Conservation (phyloP, 2,329 filamentous ascomycete species). For the Aspergillus sp. region DNA sequence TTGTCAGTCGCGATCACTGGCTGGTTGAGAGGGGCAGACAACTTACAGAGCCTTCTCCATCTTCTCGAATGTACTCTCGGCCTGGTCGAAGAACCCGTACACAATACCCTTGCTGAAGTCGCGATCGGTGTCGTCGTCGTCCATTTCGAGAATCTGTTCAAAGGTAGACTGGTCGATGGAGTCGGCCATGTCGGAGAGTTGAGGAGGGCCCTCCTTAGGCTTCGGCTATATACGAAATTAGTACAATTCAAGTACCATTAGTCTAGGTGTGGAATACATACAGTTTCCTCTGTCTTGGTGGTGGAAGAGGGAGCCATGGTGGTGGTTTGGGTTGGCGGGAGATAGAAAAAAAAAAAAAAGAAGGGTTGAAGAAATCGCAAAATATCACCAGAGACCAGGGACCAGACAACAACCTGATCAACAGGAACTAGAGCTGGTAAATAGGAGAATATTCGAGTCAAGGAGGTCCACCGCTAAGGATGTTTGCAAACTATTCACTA, state of each 20-base stretch:
- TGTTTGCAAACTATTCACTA: too few relatives aligned
- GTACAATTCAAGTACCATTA: too few relatives aligned
- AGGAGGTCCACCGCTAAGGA: too few relatives aligned
- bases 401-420: background rate
- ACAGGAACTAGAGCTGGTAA: background rate
- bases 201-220: slow-evolving; percentile 42
- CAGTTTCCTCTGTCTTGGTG: slow-evolving; percentile 19
- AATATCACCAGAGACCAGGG: background rate
- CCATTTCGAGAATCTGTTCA: slow-evolving; percentile 96
- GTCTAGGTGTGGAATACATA: slow-evolving; percentile 9
- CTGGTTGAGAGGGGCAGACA: slow-evolving; percentile 16
- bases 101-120: slow-evolving; percentile 89
- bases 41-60: slow-evolving; percentile 81
- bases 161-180: slow-evolving; percentile 75
- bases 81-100: slow-evolving; percentile 87
- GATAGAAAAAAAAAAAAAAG: slow-evolving; percentile 1
- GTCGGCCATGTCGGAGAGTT: slow-evolving; percentile 59
- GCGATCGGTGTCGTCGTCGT: slow-evolving; percentile 76
- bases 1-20: too few relatives aligned
- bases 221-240: too few relatives aligned
- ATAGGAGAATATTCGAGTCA: background rate
- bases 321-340: slow-evolving; percentile 5
- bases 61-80: slow-evolving; percentile 70
- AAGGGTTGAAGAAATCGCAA: too few relatives aligned
- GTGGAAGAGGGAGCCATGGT: slow-evolving; percentile 22